Evolutionary conservation across 2,329 filamentous ascomycete genomes (phyloP), one percentile per base, ranked within the genome.

Genomic region (Tolypocladium endophyticum): DNA sequence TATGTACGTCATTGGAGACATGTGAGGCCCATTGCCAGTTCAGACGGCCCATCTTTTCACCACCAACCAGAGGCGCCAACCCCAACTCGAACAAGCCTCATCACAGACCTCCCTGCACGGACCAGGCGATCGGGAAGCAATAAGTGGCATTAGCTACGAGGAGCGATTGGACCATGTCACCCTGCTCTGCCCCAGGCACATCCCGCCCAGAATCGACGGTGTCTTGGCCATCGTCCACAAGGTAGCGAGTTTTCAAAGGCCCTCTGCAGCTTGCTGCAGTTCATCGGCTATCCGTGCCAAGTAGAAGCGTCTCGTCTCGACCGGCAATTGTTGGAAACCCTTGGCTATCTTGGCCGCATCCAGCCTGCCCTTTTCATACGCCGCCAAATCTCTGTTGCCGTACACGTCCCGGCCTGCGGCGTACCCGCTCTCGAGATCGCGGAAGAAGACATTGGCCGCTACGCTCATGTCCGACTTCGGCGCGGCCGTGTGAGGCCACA

Each of bases 381-480:
- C 88, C 45, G 88, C 87, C 56, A 96, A 72, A 72, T 96, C 92
- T 45, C 90, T 81, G 69, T 96, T 96, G 1, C 90, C 92, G 69
- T 96, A 96, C 0, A 96, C 87, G 70, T 96, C 92, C 64, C 86
- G 82, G 1, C 92, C 91, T 1, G 81, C 72, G 0, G 90, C 85
- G 70, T 94, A 94, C 1, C 82, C 85, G 3, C 71, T 76, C 3
- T 85, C 76, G 12, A 94, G 76, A 62, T 86, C 87, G 52, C 86
- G 84, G 75, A 95, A 96, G 76, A 96, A 96, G 35, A 93, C 82
- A 70, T 96, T 96, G n/a, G 96, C 86, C 0, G 90, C 90, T 9
- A 96, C 79, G 65, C 89, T 92, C 61, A 84, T 71, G 53, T 76
- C 70, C 9, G 81, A 74, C 1, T 72, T 77, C 1, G 87, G 86